These are phyloP conservation scores for Plenodomus tracheiphilus DNA, from an alignment of 2,329 filamentous ascomycete genomes.

Conservation along the genomic window DNA sequence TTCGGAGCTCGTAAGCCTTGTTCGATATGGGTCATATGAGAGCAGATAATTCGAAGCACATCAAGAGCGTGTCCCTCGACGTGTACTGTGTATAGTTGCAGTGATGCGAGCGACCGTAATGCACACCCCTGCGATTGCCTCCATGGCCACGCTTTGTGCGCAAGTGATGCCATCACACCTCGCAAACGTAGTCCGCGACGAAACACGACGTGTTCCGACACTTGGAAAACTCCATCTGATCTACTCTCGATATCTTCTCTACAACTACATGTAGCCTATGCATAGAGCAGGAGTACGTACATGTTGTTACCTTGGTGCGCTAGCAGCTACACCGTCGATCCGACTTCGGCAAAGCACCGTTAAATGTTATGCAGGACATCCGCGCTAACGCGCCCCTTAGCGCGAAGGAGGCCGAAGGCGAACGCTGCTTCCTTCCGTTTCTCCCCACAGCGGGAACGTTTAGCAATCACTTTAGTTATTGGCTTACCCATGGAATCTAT, in stretches of 20 bases:
- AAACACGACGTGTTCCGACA: not conserved
- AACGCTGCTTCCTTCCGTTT: not conserved
- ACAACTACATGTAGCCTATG: too few relatives aligned
- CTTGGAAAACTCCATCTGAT: not conserved
- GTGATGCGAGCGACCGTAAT: too few relatives aligned
- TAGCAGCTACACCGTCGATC: not conserved
- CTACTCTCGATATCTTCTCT: not conserved
- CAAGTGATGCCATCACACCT: not conserved
- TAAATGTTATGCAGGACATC: not conserved
- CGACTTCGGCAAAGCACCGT: not conserved
- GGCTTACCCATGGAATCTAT: not conserved
- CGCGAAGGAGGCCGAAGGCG: not conserved
- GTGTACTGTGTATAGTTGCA: too few relatives aligned
- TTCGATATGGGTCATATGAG: not conserved
- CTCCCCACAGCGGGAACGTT: not conserved
- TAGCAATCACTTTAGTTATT: not conserved
- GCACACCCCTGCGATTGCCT: not conserved
- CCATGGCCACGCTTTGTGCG: not conserved
- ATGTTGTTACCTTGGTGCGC: not conserved
- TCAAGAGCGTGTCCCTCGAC: too few relatives aligned
- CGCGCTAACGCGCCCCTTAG: not conserved
- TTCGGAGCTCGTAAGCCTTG: constrained; percentile 7
- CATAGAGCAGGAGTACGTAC: too few relatives aligned
- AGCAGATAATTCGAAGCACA: not conserved
- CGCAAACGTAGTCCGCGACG: not conserved